phyloP scores from a whole-genome alignment of 495 filamentous ascomycete species.

The Podospora tetraspora region DNA sequence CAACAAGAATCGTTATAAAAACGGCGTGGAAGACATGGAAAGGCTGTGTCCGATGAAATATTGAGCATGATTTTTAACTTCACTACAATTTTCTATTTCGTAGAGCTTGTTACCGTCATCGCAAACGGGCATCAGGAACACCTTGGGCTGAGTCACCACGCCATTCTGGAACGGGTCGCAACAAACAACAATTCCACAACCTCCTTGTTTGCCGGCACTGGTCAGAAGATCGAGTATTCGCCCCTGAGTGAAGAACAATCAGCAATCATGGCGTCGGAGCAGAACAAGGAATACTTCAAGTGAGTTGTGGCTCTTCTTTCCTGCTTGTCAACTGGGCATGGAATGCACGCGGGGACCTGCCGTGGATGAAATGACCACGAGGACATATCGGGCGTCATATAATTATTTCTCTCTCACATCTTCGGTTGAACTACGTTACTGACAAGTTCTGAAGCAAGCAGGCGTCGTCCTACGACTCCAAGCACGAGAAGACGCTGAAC shows the following conservation, averaged over 20 bases:
- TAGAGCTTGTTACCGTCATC: not conserved
- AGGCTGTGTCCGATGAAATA: not conserved
- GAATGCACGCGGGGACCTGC: not conserved
- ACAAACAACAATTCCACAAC: not conserved
- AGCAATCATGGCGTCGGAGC: constrained; percentile 19
- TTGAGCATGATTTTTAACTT: not conserved
- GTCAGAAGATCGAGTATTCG: not conserved
- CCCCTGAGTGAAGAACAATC: not conserved
- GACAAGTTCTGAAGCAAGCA: constrained; percentile 26
- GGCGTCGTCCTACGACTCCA: constrained; percentile 38
- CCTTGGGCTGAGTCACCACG: not conserved
- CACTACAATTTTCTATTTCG: not conserved
- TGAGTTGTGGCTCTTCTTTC: constrained; percentile 21
- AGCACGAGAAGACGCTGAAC: constrained; percentile 35
- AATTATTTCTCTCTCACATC: not conserved
- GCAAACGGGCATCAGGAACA: not conserved
- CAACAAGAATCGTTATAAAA: not conserved
- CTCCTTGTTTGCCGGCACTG: not conserved
- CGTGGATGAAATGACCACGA: not conserved
- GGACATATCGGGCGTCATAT: not conserved
- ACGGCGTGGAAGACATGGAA: not conserved
- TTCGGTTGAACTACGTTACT: not conserved
- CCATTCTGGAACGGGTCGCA: not conserved
- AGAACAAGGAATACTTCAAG: constrained; percentile 46
- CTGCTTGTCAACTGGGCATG: not conserved